These are phyloP conservation scores for Lentinula sp. DNA, from an alignment of 768 basidiomycete species.

Conservation along the genomic window DNA sequence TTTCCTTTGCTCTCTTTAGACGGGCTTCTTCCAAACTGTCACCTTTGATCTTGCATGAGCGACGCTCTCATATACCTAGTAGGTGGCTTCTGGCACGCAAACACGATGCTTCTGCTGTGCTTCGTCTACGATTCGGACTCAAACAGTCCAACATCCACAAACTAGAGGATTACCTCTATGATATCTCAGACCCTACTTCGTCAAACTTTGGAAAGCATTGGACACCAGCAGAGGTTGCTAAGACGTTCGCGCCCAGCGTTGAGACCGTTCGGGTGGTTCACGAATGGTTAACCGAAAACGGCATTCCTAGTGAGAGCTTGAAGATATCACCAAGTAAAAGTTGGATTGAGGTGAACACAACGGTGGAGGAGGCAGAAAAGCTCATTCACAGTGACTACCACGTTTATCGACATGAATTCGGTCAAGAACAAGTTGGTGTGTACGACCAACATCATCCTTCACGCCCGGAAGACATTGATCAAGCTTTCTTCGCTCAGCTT, in stretches of 20 bases:
- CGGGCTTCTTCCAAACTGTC: background rate
- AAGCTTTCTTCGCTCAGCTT: conserved; percentile 16
- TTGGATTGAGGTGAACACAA: conserved; percentile 35
- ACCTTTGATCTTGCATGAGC: conserved; percentile 29
- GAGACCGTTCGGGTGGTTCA: conserved; percentile 29
- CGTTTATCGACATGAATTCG: conserved; percentile 31
- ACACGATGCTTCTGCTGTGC: conserved; percentile 20
- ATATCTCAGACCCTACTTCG: conserved; percentile 37
- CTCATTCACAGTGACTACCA: conserved; percentile 36
- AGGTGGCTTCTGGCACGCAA: conserved; percentile 25
- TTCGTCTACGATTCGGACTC: conserved; percentile 42
- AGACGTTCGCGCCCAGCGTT: conserved; percentile 33
- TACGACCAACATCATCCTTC: background rate
- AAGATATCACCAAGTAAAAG: conserved; percentile 22
- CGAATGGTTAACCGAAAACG: conserved; percentile 32
- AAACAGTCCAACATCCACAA: conserved; percentile 32
- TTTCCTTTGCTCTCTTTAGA: background rate
- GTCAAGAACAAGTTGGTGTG: conserved; percentile 30
- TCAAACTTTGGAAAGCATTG: conserved; percentile 41
- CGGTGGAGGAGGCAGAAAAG: conserved; percentile 35
- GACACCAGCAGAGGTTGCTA: conserved; percentile 30
- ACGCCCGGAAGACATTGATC: background rate
- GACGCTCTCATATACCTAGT: conserved; percentile 24
- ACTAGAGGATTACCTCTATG: conserved; percentile 33
- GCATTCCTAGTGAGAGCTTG: conserved; percentile 27